Evolutionary conservation across 2,329 filamentous ascomycete species (phyloP), one percentile per base, ranked within the genome.

Genomic region (Nemania sp.): DNA sequence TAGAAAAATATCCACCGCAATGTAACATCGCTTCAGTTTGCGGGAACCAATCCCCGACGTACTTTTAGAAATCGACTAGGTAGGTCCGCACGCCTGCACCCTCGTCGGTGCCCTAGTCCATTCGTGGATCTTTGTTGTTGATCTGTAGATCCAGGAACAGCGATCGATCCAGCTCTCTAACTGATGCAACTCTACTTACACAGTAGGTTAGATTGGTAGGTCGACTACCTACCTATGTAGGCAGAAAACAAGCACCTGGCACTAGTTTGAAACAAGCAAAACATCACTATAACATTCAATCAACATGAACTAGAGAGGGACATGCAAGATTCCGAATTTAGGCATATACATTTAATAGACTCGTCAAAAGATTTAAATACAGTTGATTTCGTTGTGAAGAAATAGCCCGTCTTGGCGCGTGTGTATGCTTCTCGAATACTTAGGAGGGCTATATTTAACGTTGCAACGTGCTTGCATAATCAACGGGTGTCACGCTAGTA

Each of bases 71-170:
- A 54, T 61, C 62, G 55, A 35, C n/a, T n/a, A n/a, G n/a, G n/a
- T 15, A 61, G 41, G 62, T 49, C 54, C 52, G 56, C 56, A 35
- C 57, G 56, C 35, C 55, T 49, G 54, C 29, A 49, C 3, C 1
- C 15, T 63, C 18, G 32, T 11, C 32, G 11, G 3, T 35, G 32
- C 13, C 22, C 24, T 24, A 41, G 26, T 32, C 43, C 29, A 58
- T 62, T 60, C 38, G 29, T 51, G 49, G 54, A 59, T 64, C 49
- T 35, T 47, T 20, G 22, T 22, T 43, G 65, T 15, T 38, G 54
- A 67, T 67, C 60, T 51, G 54, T 18, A 53, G 47, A 64, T 64
- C 65, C 38, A 64, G 18, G 13, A 20, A 22, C 43, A 7, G 32
- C 38, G 5, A 47, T 49, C 43, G 10, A 53, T 41, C 13, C 32